phyloP scores from a whole-genome alignment of 1,284 basidiomycete genomes.

The Porogramme epimiltina region DNA sequence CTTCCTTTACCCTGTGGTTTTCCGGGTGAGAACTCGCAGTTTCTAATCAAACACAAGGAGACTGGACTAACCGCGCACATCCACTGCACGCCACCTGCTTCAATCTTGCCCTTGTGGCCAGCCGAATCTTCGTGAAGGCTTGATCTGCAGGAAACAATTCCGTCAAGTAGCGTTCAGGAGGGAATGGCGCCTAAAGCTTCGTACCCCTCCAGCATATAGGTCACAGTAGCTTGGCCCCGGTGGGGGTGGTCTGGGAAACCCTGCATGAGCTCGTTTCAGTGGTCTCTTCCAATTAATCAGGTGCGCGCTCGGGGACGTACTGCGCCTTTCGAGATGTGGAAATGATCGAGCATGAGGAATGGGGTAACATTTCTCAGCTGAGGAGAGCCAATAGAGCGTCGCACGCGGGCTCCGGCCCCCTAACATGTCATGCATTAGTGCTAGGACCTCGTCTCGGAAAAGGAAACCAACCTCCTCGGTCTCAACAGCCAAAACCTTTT shows the following conservation, averaged over 20 bases:
- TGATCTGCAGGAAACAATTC: constrained; percentile 36
- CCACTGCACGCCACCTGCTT: constrained; percentile 90
- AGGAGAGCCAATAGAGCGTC: constrained; percentile 84
- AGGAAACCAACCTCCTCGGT: constrained; percentile 64
- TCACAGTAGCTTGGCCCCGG: constrained; percentile 85
- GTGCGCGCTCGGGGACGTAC: no score
- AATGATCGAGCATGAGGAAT: constrained; percentile 89
- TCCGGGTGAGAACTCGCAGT: no score
- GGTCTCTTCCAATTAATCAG: no score
- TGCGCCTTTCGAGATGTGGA: constrained; percentile 64
- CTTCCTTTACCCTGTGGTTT: constrained; percentile 42
- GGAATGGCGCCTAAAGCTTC: neutral
- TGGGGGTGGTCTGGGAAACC: constrained; percentile 88
- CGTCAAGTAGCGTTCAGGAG: neutral
- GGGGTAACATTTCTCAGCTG: constrained; percentile 83
- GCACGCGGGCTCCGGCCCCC: constrained; percentile 89
- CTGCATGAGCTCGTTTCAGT: constrained; percentile 30
- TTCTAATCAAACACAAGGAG: neutral
- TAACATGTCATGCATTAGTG: constrained; percentile 27
- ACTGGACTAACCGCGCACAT: constrained; percentile 78
- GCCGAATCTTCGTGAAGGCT: constrained; percentile 91
- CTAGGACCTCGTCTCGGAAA: neutral
- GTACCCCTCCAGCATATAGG: constrained; percentile 87
- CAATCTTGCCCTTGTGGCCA: constrained; percentile 83
- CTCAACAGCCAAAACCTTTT: constrained; percentile 80